Base-by-base conservation (phyloP, 352 stramenopile species). In the Thraustochytrium sp. region DNA sequence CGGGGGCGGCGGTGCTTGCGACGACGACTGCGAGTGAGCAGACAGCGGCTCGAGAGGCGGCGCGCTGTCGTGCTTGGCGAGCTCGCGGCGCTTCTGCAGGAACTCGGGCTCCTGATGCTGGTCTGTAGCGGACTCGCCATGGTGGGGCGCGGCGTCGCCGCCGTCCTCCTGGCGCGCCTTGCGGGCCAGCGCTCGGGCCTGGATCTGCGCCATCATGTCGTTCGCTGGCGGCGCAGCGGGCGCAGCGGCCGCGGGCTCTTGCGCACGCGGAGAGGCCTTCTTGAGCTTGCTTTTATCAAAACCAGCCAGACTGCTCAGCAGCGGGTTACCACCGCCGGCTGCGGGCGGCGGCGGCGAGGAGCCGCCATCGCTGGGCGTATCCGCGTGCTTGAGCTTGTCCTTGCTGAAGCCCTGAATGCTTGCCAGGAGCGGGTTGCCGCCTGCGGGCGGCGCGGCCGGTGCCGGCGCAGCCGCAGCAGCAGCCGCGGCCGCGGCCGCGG, bases 191-290 rank as follows among this genome's bases (percentile, higher is more conserved):
- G 62, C 62, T 4, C n/a, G 51, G 31, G 62, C 62, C 53, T 75
- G 62, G 40, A 75, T 75, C 23, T 26, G 11, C n/a, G 36, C 40
- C 62, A 75, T 75, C 62, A 75, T 75, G 29, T 51, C 37, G 62
- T 75, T 75, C 38, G 40, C 40, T 2, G 62, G 62, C 26, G 62
- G 36, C 5, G 62, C 62, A 54, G 62, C 4, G n/a, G n/a, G n/a
- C n/a, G n/a, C n/a, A n/a, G n/a, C n/a, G n/a, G n/a, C n/a, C n/a
- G n/a, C n/a, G n/a, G n/a, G n/a, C n/a, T n/a, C n/a, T n/a, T n/a
- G n/a, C n/a, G n/a, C n/a, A n/a, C n/a, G n/a, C n/a, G n/a, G n/a
- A n/a, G n/a, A n/a, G n/a, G n/a, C n/a, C n/a, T n/a, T n/a, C n/a
- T n/a, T n/a, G n/a, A n/a, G n/a, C n/a, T n/a, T n/a, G n/a, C n/a